Percentiles rank a stretch among this genome's conserved stretches.
Conservation (phyloP, 192 early-diverging fungal species). For the Coemansia sp. region DNA sequence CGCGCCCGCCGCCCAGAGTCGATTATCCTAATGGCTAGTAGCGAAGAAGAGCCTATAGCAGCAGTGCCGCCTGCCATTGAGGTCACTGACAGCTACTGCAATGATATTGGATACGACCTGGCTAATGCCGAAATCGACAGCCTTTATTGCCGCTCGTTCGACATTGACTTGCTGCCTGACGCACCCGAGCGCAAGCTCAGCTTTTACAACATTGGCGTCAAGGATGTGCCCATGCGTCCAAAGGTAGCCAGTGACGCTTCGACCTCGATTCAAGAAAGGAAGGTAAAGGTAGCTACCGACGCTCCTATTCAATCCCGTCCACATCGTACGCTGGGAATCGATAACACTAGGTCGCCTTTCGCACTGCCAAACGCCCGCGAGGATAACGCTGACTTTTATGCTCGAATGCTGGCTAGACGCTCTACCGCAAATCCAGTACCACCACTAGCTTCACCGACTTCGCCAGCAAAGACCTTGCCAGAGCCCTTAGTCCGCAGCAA, state of each 20-base stretch:
- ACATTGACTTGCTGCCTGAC: constrained; percentile 44
- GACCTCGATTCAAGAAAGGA: no score
- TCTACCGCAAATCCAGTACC: neutral
- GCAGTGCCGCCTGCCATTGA: constrained; percentile 6
- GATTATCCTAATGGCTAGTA: constrained; percentile 10
- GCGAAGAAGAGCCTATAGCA: constrained; percentile 5
- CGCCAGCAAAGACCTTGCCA: constrained; percentile 4
- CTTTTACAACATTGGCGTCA: constrained; percentile 36
- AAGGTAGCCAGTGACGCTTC: neutral
- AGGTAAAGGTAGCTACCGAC: neutral
- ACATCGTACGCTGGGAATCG: constrained; percentile 7
- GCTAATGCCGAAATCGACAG: constrained; percentile 27
- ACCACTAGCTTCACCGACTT: neutral
- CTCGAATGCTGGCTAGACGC: constrained; percentile 31
- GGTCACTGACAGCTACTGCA: constrained; percentile 26
- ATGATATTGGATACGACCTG: constrained; percentile 43
- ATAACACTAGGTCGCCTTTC: neutral
- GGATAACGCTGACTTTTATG: constrained; percentile 23
- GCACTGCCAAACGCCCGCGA: constrained; percentile 27
- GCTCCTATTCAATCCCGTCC: neutral
- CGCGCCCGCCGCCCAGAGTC: constrained; percentile 24
- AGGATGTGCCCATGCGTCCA: constrained; percentile 13
- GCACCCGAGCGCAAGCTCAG: constrained; percentile 33
- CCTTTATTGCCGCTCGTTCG: constrained; percentile 36
- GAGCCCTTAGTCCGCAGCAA: neutral